A percentile compares a stretch with the other conserved stretches of the same genome.
phyloP scores from a whole-genome alignment of 192 early-diverging fungal species.

The Dissophora ornata region DNA sequence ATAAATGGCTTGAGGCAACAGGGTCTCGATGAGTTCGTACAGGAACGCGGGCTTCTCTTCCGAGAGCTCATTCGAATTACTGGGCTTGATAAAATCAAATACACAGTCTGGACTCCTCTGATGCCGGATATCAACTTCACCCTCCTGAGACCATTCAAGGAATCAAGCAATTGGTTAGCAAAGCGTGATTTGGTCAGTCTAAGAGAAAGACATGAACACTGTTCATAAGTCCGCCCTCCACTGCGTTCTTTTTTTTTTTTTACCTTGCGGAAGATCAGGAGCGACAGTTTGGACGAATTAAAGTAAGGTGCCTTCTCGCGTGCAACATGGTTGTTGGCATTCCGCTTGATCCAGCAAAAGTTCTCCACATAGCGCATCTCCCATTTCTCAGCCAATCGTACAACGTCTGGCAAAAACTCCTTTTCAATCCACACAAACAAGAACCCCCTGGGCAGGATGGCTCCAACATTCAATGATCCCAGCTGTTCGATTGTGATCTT shows the following conservation, averaged over 20 bases:
- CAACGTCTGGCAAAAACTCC: conserved; percentile 86
- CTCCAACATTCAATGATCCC: conserved; percentile 61
- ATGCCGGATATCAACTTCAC: conserved; percentile 91
- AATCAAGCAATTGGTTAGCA: background rate
- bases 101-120: conserved; percentile 94
- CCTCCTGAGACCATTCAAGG: conserved; percentile 64
- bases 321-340: conserved; percentile 85
- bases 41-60: conserved; percentile 88
- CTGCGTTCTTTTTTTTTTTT: background rate
- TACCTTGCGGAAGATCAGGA: conserved; percentile 89
- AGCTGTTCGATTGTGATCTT: conserved; percentile 77
- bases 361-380: conserved; percentile 95
- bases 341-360: conserved; percentile 94
- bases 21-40: conserved; percentile 90
- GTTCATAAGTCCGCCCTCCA: no score
- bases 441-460: conserved; percentile 83
- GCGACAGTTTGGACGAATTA: conserved; percentile 86
- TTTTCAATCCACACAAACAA: conserved; percentile 97
- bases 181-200: background rate
- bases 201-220: no score
- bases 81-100: conserved; percentile 94
- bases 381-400: conserved; percentile 80
- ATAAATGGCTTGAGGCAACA: conserved; percentile 83
- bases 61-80: conserved; percentile 52
- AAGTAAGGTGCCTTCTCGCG: conserved; percentile 78